These are phyloP conservation scores for Aspergillus sp. DNA, from an alignment of 2,329 filamentous ascomycete species.

Conservation along the genomic window DNA sequence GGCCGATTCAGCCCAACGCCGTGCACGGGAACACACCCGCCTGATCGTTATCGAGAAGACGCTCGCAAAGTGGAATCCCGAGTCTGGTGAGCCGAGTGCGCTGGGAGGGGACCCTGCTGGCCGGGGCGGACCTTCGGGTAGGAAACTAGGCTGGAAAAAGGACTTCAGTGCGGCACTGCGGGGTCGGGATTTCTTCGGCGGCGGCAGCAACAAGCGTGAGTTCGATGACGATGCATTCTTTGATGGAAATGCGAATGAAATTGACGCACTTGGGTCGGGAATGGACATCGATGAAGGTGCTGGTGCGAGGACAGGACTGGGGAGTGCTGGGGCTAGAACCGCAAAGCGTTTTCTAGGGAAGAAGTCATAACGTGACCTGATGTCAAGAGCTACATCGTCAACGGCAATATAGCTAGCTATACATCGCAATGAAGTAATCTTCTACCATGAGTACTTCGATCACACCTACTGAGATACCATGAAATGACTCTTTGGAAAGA, in stretches of 20 bases:
- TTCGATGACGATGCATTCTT: constrained; percentile 45
- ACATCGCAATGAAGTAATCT: not conserved
- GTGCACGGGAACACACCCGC: constrained; percentile 55
- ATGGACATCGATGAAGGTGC: constrained; percentile 48
- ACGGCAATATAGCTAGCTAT: not conserved
- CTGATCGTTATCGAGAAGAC: constrained; percentile 56
- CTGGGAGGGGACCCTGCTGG: not conserved
- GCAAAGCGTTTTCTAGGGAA: constrained; percentile 44
- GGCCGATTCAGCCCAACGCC: constrained; percentile 58
- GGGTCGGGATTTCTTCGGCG: constrained; percentile 18
- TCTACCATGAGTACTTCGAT: not conserved
- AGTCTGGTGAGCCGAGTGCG: constrained; percentile 20
- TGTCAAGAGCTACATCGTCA: not conserved
- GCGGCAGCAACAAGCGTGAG: constrained; percentile 47
- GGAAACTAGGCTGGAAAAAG: constrained; percentile 17
- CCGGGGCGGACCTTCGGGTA: constrained; percentile 7
- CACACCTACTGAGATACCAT: not conserved
- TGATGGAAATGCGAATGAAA: constrained; percentile 37
- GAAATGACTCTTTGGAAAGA: not conserved
- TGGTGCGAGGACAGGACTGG: constrained; percentile 30
- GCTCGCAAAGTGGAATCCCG: constrained; percentile 44
- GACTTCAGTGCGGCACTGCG: constrained; percentile 17
- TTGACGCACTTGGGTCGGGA: constrained; percentile 33
- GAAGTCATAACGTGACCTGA: constrained; percentile 28
- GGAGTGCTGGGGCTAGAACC: constrained; percentile 30